Evolutionary conservation across 305 asterid species (phyloP), one percentile per base, ranked within the genome.

Genomic region (Striga hermonthica): DNA sequence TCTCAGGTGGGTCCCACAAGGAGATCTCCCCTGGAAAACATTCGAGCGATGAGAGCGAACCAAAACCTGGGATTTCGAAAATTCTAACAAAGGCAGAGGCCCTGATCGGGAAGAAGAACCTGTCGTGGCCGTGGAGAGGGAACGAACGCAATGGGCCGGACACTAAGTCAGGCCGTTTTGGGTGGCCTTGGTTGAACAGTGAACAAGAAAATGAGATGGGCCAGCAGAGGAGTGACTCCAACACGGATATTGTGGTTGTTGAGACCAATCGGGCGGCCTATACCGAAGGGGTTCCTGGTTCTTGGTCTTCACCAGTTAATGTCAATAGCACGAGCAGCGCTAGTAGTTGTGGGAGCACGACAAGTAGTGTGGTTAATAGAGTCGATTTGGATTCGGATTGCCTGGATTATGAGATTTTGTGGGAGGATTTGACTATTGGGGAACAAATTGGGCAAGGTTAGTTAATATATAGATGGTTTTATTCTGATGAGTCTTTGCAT

Each of bases 341-440:
- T 8, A 86, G 95, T 76, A 92, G 96, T 75, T 79, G 84, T 14
- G 91, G 93, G 58, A 92, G 98, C 67, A 84, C 91, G 7, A 81
- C 82, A 66, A 87, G 95, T 69, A 74, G 87, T 78, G 85, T 87
- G 68, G 78, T 82, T 77, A 84, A 82, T 81, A 88, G 83, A 79
- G 83, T 73, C 59, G 95, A 93, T 68, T 57, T 72, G 34, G 97
- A 88, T 60, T 62, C 80, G 4, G 98, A 93, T 45, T 77, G 86
- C 78, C 74, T 87, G 77, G 95, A 93, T 77, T 88, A 80, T 70
- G 97, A 86, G 72, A 90, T 93, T 59, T 79, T 82, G 72, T 93
- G 98, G 98, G 98, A 93, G 80, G 97, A 93, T 77, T 72, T 93
- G 84, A 83, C 94, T n/a, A 67, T 93, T 69, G 96, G 98, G 57